A percentile compares a stretch with the other conserved stretches of the same genome.
phyloP scores from a whole-genome alignment of 768 basidiomycete species.

The Grammothele lineata region DNA sequence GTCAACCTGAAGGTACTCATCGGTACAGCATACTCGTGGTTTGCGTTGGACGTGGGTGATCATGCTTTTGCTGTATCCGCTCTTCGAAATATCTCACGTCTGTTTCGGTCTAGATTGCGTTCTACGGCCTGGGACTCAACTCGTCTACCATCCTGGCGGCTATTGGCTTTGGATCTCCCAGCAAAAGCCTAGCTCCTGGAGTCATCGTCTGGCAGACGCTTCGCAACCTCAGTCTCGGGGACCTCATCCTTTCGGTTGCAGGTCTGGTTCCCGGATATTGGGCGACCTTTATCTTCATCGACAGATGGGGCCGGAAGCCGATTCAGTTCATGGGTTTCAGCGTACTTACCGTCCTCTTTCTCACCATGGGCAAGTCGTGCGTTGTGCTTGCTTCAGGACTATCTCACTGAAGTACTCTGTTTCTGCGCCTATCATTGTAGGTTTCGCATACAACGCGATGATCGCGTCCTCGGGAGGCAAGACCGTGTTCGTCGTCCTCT shows the following conservation, averaged over 20 bases:
- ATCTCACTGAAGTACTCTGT: background rate
- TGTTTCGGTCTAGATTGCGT: conserved; percentile 30
- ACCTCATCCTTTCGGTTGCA: conserved; percentile 33
- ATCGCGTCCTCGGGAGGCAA: conserved; percentile 20
- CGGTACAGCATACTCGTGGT: conserved; percentile 87
- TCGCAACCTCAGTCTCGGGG: conserved; percentile 29
- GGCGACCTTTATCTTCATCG: conserved; percentile 33
- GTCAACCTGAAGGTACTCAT: conserved; percentile 77
- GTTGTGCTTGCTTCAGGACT: background rate
- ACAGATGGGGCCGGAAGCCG: conserved; percentile 35
- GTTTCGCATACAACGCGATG: conserved; percentile 27
- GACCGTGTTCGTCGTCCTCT: conserved; percentile 33
- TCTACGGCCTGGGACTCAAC: conserved; percentile 49
- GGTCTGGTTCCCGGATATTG: conserved; percentile 39
- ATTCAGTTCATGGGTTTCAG: conserved; percentile 38
- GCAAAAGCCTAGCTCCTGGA: conserved; percentile 7
- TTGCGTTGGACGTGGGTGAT: conserved; percentile 70
- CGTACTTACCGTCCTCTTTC: conserved; percentile 30
- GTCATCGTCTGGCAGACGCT: conserved; percentile 24
- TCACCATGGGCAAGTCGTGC: conserved; percentile 26
- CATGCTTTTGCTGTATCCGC: conserved; percentile 8
- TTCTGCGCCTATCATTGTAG: conserved; percentile 7
- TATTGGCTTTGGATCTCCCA: conserved; percentile 22
- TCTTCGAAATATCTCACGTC: conserved; percentile 74
- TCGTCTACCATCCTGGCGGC: conserved; percentile 37